Percentiles rank a stretch among this genome's conserved stretches.
Evolutionary conservation across 371 early-diverging fungal species (phyloP).

Genomic region (Mortierella sp.): DNA sequence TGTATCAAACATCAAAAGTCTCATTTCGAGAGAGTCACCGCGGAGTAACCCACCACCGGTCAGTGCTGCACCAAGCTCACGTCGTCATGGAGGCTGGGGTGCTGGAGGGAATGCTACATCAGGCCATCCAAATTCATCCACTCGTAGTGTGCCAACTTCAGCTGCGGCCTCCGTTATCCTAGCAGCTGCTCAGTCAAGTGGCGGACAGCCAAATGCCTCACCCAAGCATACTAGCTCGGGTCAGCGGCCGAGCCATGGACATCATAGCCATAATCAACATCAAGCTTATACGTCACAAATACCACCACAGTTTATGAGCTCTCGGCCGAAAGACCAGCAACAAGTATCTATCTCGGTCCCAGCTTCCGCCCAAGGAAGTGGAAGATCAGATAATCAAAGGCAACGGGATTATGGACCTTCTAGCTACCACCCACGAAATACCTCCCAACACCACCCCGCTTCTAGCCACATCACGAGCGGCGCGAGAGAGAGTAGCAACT

Average conservation of each 20-base stretch:
- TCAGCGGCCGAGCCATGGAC: slow-evolving; percentile 22
- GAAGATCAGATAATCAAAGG: slow-evolving; percentile 19
- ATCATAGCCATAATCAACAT: slow-evolving; percentile 21
- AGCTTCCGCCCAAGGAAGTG: neutral
- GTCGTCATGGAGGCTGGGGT: slow-evolving; percentile 31
- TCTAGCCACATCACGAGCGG: slow-evolving; percentile 30
- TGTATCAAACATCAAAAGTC: slow-evolving; percentile 45
- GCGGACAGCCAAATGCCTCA: slow-evolving; percentile 17
- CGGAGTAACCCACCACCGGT: slow-evolving; percentile 14
- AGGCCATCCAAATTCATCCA: slow-evolving; percentile 12
- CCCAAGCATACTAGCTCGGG: slow-evolving; percentile 19
- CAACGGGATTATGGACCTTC: slow-evolving; percentile 22
- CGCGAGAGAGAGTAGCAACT: slow-evolving; percentile 38
- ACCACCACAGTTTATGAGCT: slow-evolving; percentile 37
- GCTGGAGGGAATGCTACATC: slow-evolving; percentile 7
- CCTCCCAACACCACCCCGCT: slow-evolving; percentile 13
- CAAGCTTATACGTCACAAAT: slow-evolving; percentile 30
- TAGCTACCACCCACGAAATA: slow-evolving; percentile 16
- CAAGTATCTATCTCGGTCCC: slow-evolving; percentile 10
- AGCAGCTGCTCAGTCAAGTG: slow-evolving; percentile 15
- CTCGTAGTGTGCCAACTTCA: slow-evolving; percentile 24
- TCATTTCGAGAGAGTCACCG: slow-evolving; percentile 38
- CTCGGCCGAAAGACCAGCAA: slow-evolving; percentile 25
- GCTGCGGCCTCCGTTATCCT: slow-evolving; percentile 10
- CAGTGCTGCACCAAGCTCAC: slow-evolving; percentile 13